Evolutionary conservation across 2,329 filamentous ascomycete genomes (phyloP).

Genomic region (Didymella sp.): DNA sequence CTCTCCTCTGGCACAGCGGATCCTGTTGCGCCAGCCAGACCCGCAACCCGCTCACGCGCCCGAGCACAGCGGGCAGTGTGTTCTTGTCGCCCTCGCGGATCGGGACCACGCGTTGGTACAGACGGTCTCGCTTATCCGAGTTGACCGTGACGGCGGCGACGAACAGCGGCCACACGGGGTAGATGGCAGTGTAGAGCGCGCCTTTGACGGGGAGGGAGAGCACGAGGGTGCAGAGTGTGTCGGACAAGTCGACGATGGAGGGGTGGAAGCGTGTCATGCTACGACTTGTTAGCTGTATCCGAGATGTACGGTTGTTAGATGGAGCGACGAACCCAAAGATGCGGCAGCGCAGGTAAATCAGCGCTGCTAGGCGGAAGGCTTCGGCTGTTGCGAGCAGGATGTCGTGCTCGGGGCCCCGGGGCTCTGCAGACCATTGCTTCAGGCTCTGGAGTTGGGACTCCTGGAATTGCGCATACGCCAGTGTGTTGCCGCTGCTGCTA

Average conservation of each 20-base stretch:
- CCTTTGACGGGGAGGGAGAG: conserved; percentile 43
- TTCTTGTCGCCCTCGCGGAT: conserved; percentile 45
- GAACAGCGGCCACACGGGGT: conserved; percentile 45
- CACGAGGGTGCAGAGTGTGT: conserved; percentile 32
- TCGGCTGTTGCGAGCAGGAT: conserved; percentile 41
- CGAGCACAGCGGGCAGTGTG: conserved; percentile 40
- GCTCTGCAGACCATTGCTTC: conserved; percentile 39
- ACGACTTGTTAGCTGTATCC: conserved; percentile 5
- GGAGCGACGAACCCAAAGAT: conserved; percentile 36
- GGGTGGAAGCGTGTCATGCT: conserved; percentile 44
- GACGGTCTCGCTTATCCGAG: conserved; percentile 39
- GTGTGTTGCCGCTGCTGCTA: conserved; percentile 23
- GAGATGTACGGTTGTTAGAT: neutral
- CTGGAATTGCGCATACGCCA: conserved; percentile 35
- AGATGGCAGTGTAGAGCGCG: conserved; percentile 42
- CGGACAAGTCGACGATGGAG: conserved; percentile 38
- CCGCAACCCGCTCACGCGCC: conserved; percentile 39
- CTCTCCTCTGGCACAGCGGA: conserved; percentile 23
- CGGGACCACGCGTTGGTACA: conserved; percentile 42
- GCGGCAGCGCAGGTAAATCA: conserved; percentile 43
- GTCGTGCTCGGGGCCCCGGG: conserved; percentile 32
- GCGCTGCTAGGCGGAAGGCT: conserved; percentile 40
- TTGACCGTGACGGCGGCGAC: conserved; percentile 43
- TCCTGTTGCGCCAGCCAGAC: conserved; percentile 44
- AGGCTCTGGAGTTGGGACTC: conserved; percentile 37